Evolutionary conservation across 139 green algal genomes (phyloP).

Genomic region (Dunaliella primolecta): DNA sequence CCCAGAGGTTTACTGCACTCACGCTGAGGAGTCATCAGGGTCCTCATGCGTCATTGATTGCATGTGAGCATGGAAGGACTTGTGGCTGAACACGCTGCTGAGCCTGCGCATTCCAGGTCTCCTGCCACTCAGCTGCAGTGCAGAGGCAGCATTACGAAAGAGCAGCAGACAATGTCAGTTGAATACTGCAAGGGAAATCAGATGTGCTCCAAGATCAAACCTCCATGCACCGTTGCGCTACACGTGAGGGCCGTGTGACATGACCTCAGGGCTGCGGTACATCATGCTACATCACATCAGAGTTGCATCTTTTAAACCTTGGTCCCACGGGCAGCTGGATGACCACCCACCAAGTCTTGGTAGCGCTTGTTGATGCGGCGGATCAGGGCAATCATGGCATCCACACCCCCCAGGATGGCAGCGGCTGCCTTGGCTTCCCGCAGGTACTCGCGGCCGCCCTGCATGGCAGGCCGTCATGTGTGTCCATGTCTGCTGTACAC

Average conservation of each 20-base stretch:
- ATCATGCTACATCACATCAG: no score
- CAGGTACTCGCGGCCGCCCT: conserved; percentile 19
- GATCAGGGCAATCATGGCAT: conserved; percentile 56
- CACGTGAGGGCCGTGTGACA: no score
- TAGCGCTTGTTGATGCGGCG: conserved; percentile 31
- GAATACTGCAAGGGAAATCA: no score
- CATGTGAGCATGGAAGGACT: not conserved
- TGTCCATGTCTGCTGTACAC: no score
- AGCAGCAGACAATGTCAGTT: no score
- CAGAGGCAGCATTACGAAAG: not conserved
- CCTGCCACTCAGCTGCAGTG: not conserved
- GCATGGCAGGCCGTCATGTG: no score
- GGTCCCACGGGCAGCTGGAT: no score
- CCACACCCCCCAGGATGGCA: conserved; percentile 46
- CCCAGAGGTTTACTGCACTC: no score
- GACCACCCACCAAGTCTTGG: conserved; percentile 10
- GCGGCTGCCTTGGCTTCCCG: conserved; percentile 49
- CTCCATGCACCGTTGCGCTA: no score
- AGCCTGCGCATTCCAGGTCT: not conserved
- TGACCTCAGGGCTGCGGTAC: no score
- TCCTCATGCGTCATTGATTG: not conserved
- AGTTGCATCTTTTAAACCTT: no score
- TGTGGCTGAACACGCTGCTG: not conserved
- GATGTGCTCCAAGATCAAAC: no score
- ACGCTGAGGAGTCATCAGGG: not conserved